Evolutionary conservation across 257 asterid species (phyloP).

Genomic region (Solanum bulbocastanum): DNA sequence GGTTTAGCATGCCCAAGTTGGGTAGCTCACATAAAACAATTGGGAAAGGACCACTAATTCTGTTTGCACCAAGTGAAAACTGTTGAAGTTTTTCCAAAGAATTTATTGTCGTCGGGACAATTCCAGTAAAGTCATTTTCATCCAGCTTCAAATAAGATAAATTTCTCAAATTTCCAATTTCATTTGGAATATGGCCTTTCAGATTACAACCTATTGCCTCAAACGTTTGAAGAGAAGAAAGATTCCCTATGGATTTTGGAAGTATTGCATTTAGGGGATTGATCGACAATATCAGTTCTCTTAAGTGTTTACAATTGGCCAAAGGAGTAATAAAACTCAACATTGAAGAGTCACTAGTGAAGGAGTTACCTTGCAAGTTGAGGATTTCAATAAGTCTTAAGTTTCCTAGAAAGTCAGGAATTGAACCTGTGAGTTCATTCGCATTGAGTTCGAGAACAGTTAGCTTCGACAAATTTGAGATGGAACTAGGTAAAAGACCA

Average conservation of each 20-base stretch:
- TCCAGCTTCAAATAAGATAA: constrained; percentile 1
- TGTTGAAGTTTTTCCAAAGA: constrained; percentile 7
- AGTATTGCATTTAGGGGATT: constrained; percentile 1
- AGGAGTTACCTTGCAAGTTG: background rate
- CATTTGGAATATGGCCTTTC: background rate
- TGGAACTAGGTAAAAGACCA: constrained; percentile 9
- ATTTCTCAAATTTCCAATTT: constrained; percentile 19
- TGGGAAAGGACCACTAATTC: constrained; percentile 13
- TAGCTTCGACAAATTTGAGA: constrained; percentile 14
- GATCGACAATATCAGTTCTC: background rate
- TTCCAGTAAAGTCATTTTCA: constrained; percentile 14
- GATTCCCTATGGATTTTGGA: constrained; percentile 1
- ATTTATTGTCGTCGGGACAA: constrained; percentile 1
- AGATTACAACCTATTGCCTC: background rate
- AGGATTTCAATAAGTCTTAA: background rate
- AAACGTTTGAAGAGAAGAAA: background rate
- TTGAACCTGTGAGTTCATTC: constrained; percentile 4
- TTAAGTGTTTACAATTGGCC: constrained; percentile 16
- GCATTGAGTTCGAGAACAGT: background rate
- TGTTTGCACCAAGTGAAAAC: background rate
- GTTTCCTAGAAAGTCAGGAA: constrained; percentile 13
- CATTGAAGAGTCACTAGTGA: background rate
- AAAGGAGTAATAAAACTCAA: constrained; percentile 19
- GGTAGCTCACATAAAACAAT: background rate
- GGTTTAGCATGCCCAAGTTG: background rate